A percentile compares a stretch with the other conserved stretches of the same genome.
phyloP scores from a whole-genome alignment of 2,329 filamentous ascomycete species.

The Tricladium varicosporioides region DNA sequence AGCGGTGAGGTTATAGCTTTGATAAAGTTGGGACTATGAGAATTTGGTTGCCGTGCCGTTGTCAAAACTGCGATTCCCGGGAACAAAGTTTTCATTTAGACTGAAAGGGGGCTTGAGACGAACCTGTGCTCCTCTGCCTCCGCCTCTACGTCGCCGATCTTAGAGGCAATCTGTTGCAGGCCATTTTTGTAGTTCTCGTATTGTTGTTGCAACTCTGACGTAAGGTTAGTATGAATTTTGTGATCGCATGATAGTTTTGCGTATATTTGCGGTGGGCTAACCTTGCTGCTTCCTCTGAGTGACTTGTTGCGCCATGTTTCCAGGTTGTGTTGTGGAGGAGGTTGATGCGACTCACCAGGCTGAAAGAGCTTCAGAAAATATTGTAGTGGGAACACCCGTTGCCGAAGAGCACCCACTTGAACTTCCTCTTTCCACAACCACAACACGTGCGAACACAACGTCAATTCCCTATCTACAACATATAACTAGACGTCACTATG shows the following conservation, averaged over 20 bases:
- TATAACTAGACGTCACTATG: slow-evolving; percentile 55
- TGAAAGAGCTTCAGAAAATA: not conserved
- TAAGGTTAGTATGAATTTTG: slow-evolving; percentile 6
- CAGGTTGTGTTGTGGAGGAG: slow-evolving; percentile 9
- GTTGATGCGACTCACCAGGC: not conserved
- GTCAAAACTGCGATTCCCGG: not conserved
- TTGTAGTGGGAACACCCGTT: slow-evolving; percentile 12
- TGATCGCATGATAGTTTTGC: not conserved
- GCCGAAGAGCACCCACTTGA: slow-evolving; percentile 11
- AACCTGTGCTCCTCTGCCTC: slow-evolving; percentile 98
- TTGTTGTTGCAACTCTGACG: slow-evolving; percentile 71
- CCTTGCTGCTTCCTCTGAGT: slow-evolving; percentile 37
- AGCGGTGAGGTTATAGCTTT: slow-evolving; percentile 25
- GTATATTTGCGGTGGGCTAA: slow-evolving; percentile 7
- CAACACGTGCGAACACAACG: not conserved
- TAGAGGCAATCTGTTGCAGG: slow-evolving; percentile 89
- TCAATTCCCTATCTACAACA: slow-evolving; percentile 1
- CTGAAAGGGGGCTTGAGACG: slow-evolving; percentile 35
- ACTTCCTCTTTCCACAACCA: slow-evolving; percentile 5
- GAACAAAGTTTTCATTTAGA: not conserved
- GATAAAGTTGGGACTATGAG: slow-evolving; percentile 10
- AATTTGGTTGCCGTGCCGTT: not conserved
- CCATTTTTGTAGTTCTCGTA: slow-evolving; percentile 76
- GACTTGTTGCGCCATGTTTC: slow-evolving; percentile 33
- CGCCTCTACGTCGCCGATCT: slow-evolving; percentile 96